A percentile compares a stretch with the other conserved stretches of the same genome.
These are phyloP conservation scores for Helminthosporium solani DNA, from an alignment of 2,329 filamentous ascomycete species.

Conservation along the genomic window DNA sequence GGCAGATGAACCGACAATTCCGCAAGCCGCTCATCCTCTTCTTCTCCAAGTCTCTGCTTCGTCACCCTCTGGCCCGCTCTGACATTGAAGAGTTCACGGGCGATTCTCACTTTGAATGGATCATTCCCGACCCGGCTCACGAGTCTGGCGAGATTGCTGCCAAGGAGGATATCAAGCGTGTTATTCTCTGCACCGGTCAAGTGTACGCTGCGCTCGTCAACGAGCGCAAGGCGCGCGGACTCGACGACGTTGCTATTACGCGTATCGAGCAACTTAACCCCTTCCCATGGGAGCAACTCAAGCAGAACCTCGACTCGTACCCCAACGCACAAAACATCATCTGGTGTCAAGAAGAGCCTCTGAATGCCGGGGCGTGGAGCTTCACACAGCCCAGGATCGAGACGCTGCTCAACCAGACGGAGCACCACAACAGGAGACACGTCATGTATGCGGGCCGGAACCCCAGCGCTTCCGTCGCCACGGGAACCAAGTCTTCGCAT, in stretches of 20 bases:
- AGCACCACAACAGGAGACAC: constrained; percentile 90
- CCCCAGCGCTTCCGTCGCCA: constrained; percentile 90
- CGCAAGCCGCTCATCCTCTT: constrained; percentile 96
- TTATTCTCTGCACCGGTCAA: constrained; percentile 92
- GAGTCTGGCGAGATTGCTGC: constrained; percentile 70
- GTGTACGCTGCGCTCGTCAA: constrained; percentile 89
- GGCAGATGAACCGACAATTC: constrained; percentile 99
- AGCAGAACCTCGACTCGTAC: constrained; percentile 95
- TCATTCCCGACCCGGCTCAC: constrained; percentile 89
- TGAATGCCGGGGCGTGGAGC: constrained; percentile 96
- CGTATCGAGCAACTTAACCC: constrained; percentile 97
- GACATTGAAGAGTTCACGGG: constrained; percentile 86
- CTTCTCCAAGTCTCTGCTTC: constrained; percentile 96
- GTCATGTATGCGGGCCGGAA: constrained; percentile 96
- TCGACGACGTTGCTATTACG: constrained; percentile 90
- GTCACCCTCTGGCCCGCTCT: constrained; percentile 89
- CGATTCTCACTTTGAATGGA: constrained; percentile 93
- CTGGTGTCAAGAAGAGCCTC: constrained; percentile 95
- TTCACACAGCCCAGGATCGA: constrained; percentile 97
- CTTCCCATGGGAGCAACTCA: constrained; percentile 96
- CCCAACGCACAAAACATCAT: constrained; percentile 97
- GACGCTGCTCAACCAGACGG: constrained; percentile 88
- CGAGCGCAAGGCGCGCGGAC: constrained; percentile 80
- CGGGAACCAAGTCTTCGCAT: constrained; percentile 84
- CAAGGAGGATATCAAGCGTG: constrained; percentile 85